Conservation (phyloP, 768 basidiomycete genomes). For the Daedalea quercina region DNA sequence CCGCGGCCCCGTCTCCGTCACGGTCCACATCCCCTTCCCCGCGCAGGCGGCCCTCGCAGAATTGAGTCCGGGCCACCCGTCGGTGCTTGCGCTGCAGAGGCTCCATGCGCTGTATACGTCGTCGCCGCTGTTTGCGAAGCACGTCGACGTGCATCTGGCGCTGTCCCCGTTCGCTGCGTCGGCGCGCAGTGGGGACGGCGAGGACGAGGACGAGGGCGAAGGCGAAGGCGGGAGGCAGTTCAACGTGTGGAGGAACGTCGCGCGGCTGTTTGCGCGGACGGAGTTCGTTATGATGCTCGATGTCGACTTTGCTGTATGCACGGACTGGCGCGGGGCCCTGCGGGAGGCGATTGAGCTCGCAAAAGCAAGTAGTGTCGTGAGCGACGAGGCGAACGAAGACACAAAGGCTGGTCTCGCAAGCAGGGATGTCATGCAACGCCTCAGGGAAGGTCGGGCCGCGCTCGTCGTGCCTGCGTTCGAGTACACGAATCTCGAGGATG, state of each 20-base stretch:
- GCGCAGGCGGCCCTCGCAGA: slow-evolving; percentile 28
- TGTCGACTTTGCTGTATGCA: slow-evolving; percentile 82
- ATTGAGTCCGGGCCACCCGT: slow-evolving; percentile 22
- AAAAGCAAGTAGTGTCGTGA: neutral
- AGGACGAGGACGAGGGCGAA: slow-evolving; percentile 1
- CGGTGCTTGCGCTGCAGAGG: slow-evolving; percentile 45
- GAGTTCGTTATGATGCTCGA: slow-evolving; percentile 88
- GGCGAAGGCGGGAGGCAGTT: slow-evolving; percentile 59
- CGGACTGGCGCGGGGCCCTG: slow-evolving; percentile 63
- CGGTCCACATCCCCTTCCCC: slow-evolving; percentile 64
- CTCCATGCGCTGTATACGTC: slow-evolving; percentile 64
- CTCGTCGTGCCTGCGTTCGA: slow-evolving; percentile 87
- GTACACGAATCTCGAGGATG: slow-evolving; percentile 59
- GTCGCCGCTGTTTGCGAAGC: slow-evolving; percentile 54
- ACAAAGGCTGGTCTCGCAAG: neutral
- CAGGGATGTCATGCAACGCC: slow-evolving; percentile 27
- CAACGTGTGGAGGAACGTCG: slow-evolving; percentile 87
- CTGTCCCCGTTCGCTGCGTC: slow-evolving; percentile 51
- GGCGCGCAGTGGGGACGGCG: neutral
- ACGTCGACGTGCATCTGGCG: slow-evolving; percentile 83
- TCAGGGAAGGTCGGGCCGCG: slow-evolving; percentile 57
- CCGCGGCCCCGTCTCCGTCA: slow-evolving; percentile 79
- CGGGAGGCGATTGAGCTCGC: slow-evolving; percentile 29
- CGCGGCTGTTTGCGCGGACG: slow-evolving; percentile 77
- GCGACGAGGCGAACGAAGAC: neutral